phyloP scores from a whole-genome alignment of 164 flowering plant genomes.

The Stephania cephalantha region DNA sequence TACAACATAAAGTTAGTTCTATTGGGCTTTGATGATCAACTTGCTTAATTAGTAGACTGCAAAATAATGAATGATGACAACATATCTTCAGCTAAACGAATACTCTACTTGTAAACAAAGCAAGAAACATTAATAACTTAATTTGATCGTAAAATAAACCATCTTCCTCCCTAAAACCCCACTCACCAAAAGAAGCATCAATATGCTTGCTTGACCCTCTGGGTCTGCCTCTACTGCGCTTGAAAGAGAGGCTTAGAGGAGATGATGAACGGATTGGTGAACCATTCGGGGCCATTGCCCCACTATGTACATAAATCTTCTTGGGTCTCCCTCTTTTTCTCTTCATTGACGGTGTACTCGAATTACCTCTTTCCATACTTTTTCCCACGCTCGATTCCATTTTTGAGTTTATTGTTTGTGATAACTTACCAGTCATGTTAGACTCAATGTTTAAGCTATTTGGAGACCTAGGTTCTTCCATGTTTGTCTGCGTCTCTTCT shows the following conservation, averaged over 20 bases:
- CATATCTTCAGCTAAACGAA: neutral
- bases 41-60: neutral
- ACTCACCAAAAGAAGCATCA: neutral
- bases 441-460: neutral
- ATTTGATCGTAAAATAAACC: too few relatives aligned
- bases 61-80: neutral
- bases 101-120: neutral
- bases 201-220: neutral
- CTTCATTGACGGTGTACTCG: neutral
- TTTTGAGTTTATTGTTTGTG: neutral
- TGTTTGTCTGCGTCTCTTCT: neutral
- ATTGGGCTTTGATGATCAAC: neutral
- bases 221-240: neutral
- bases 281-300: neutral
- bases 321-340: neutral
- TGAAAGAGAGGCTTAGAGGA: neutral
- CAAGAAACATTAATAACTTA: too few relatives aligned
- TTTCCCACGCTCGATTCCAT: neutral
- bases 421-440: neutral
- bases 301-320: neutral
- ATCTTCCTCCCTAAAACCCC: neutral
- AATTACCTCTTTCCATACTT: neutral
- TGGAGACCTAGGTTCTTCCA: neutral
- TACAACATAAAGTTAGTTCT: neutral
- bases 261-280: neutral